Base-by-base conservation (phyloP, 176 grass and related monocot species). In the Eremochloa ophiuroides region DNA sequence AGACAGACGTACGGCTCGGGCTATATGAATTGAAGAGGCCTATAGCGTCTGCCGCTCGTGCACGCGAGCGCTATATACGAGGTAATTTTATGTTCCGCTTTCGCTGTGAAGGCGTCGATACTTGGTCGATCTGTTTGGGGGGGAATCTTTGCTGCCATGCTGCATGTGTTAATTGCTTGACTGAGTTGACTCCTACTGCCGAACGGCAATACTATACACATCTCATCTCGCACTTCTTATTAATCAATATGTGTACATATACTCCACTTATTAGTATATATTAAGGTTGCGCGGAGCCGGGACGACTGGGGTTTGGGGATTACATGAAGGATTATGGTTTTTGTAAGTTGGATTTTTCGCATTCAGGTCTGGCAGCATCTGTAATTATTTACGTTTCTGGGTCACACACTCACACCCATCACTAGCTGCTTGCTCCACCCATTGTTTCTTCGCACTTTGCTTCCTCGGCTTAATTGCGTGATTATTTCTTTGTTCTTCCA, bases 11-110 rank as follows among this genome's bases (percentile, higher is more conserved):
- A 55, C 51, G 2, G 2, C n/a, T n/a, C n/a, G n/a, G 17, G 62
- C 82, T 23, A 28, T 13, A 17, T 72, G 61, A 60, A 13, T 33
- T 73, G n/a, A n/a, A 8, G 22, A 63, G 17, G 56, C 17, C 15
- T 17, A 38, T 35, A 17, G 18, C 38, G n/a, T 62, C 8, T 10
- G 51, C 6, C 5, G 14, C 58, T 42, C 56, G 51, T 48, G 17
- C 15, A 17, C 18, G 17, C 47, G 17, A 7, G 50, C 44, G 40
- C 27, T 29, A 33, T 16, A 79, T 35, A 78, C 18, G 22, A 56
- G 60, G 84, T 75, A 67, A 89, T 82, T 89, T 89, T 73, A 89
- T 82, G 83, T 68, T 73, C 65, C 65, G 43, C 58, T 76, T 85
- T 80, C 34, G 42, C 65, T 56, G 44, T 64, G 64, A 48, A 15